These are phyloP conservation scores for Tremella mesenterica DNA, from an alignment of 768 basidiomycete genomes.

Conservation along the genomic window DNA sequence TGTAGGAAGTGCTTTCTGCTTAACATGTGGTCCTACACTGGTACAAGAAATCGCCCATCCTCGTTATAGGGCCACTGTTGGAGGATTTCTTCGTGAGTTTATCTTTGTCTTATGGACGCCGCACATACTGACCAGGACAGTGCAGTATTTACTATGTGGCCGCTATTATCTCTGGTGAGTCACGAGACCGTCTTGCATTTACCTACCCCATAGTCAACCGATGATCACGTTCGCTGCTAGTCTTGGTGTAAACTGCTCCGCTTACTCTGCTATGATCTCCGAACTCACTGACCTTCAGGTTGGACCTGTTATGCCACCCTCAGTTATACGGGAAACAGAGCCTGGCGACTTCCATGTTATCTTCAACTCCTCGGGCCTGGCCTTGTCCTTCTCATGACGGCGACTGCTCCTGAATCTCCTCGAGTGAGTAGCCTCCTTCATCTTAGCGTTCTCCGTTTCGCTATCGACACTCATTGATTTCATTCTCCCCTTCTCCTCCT, in stretches of 20 bases:
- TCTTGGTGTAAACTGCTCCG: no score
- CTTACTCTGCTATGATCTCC: no score
- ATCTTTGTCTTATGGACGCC: no score
- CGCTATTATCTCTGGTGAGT: neutral
- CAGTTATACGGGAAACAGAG: conserved; percentile 7
- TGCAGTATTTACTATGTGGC: neutral
- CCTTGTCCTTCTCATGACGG: conserved; percentile 10
- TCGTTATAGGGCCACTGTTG: conserved; percentile 12
- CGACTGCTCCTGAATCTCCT: conserved; percentile 18
- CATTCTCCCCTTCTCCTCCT: no score
- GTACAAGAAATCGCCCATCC: conserved; percentile 25
- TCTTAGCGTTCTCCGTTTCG: no score
- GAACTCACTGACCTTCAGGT: no score
- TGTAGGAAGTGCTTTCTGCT: conserved; percentile 16
- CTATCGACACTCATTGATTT: no score
- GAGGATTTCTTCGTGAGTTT: neutral
- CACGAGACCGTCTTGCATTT: no score
- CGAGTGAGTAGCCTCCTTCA: no score
- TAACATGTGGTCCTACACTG: conserved; percentile 17
- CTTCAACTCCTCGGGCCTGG: conserved; percentile 14
- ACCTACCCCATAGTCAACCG: no score
- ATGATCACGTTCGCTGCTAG: no score
- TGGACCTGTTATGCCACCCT: neutral
- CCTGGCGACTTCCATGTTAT: conserved; percentile 14
- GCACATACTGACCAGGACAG: neutral